Evolutionary conservation across 768 basidiomycete genomes (phyloP).

Genomic region (Mycena rebaudengoi): DNA sequence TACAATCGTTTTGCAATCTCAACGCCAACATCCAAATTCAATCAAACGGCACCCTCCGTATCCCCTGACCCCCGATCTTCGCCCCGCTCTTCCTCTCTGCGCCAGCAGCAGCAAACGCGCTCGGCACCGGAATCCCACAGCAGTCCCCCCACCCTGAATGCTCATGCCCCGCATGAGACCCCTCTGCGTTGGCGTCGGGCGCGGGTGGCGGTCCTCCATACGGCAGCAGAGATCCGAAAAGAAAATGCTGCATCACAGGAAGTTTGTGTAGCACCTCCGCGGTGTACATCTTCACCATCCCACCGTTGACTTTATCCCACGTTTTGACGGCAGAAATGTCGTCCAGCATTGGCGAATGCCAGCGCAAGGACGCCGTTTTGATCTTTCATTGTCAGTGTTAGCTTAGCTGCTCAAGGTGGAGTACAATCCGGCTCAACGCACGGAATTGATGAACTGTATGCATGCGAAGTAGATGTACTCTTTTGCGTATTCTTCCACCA

Average conservation of each 20-base stretch:
- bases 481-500: constrained; percentile 90
- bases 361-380: constrained; percentile 93
- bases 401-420: neutral
- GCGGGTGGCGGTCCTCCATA: constrained; percentile 69
- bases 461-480: constrained; percentile 98
- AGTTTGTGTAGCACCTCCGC: constrained; percentile 96
- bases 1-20: too few relatives aligned
- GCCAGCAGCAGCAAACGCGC: constrained; percentile 78
- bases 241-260: constrained; percentile 95
- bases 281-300: constrained; percentile 98
- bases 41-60: constrained; percentile 27
- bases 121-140: constrained; percentile 90
- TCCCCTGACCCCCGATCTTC: constrained; percentile 22
- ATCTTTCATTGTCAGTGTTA: constrained; percentile 57
- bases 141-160: constrained; percentile 87
- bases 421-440: too few relatives aligned
- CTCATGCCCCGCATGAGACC: constrained; percentile 57
- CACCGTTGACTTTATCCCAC: constrained; percentile 96
- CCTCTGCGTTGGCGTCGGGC: constrained; percentile 40
- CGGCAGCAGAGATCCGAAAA: constrained; percentile 84
- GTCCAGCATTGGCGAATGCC: constrained; percentile 99
- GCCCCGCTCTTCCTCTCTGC: constrained; percentile 42
- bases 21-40: too few relatives aligned
- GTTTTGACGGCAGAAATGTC: constrained; percentile 95
- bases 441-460: constrained; percentile 95